A percentile compares a stretch with the other conserved stretches of the same genome.
These are phyloP conservation scores for Acer yangbiense DNA, from an alignment of 345 rosid genomes.

Conservation along the genomic window DNA sequence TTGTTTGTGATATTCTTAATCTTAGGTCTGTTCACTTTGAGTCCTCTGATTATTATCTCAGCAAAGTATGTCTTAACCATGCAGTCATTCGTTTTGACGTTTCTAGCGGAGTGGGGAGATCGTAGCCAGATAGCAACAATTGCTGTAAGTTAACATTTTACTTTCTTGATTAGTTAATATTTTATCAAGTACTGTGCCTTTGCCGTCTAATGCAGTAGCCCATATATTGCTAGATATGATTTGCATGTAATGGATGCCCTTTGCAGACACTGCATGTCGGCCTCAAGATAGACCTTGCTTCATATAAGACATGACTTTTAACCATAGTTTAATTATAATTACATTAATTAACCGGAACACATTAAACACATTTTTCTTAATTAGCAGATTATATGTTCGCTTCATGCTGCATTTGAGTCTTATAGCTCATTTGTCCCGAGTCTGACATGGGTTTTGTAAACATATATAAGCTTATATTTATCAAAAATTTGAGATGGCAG, in stretches of 20 bases:
- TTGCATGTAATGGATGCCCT: neutral
- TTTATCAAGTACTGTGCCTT: neutral
- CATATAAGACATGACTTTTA: neutral
- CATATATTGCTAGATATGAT: neutral
- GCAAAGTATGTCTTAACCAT: slow-evolving; percentile 10
- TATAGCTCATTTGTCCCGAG: neutral
- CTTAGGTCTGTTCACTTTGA: neutral
- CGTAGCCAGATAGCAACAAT: slow-evolving; percentile 99
- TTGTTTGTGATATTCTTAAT: neutral
- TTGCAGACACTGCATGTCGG: too few species aligned
- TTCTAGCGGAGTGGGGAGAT: slow-evolving; percentile 99
- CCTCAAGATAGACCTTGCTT: neutral
- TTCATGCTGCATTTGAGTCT: neutral
- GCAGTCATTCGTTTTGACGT: slow-evolving; percentile 94
- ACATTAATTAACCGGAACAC: neutral
- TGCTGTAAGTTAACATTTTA: slow-evolving; percentile 66
- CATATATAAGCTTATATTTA: neutral
- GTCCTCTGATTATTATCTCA: neutral
- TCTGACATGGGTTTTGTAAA: neutral
- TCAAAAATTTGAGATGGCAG: neutral
- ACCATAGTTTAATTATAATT: neutral
- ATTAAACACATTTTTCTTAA: neutral
- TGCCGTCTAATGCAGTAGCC: neutral
- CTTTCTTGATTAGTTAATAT: slow-evolving; percentile 8
- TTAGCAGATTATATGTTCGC: neutral